These are phyloP conservation scores for Pythium dissimile DNA, from an alignment of 352 stramenopile genomes.

Conservation along the genomic window DNA sequence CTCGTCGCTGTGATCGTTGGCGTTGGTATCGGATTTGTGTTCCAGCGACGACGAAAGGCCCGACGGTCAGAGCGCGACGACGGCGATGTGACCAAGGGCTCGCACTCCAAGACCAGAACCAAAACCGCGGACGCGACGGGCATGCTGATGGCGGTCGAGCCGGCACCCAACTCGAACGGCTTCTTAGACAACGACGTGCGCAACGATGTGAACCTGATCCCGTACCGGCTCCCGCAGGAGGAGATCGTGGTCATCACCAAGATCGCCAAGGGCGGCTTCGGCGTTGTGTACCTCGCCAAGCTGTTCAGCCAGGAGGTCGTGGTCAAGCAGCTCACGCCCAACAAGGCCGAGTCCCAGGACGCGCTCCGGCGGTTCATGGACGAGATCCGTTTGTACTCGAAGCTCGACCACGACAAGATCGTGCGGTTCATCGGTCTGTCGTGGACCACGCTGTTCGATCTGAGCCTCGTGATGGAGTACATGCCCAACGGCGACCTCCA, in stretches of 20 bases:
- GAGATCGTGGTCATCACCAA: constrained; percentile 39
- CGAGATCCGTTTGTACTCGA: constrained; percentile 61
- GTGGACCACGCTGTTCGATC: constrained; percentile 47
- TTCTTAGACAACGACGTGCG: constrained; percentile 51
- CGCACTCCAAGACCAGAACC: not conserved
- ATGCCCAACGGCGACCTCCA: constrained; percentile 42
- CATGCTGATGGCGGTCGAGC: too few species aligned
- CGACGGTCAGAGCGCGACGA: not conserved
- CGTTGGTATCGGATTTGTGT: constrained; percentile 13
- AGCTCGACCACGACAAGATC: constrained; percentile 50
- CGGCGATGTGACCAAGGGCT: constrained; percentile 18
- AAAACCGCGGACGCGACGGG: not conserved
- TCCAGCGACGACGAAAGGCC: constrained; percentile 21
- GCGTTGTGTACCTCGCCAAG: constrained; percentile 50
- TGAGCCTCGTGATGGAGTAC: constrained; percentile 46
- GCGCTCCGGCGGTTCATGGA: constrained; percentile 44
- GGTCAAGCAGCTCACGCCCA: constrained; percentile 42
- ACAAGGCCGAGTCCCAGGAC: constrained; percentile 20
- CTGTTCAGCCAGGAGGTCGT: constrained; percentile 33
- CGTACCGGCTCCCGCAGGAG: constrained; percentile 41
- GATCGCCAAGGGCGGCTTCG: constrained; percentile 56
- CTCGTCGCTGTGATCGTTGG: constrained; percentile 19
- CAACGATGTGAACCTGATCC: constrained; percentile 53
- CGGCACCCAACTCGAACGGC: constrained; percentile 21
- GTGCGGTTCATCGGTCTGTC: constrained; percentile 45